Conservation (phyloP, 208 protist species). For the Kentomonas sorsogonicus region DNA sequence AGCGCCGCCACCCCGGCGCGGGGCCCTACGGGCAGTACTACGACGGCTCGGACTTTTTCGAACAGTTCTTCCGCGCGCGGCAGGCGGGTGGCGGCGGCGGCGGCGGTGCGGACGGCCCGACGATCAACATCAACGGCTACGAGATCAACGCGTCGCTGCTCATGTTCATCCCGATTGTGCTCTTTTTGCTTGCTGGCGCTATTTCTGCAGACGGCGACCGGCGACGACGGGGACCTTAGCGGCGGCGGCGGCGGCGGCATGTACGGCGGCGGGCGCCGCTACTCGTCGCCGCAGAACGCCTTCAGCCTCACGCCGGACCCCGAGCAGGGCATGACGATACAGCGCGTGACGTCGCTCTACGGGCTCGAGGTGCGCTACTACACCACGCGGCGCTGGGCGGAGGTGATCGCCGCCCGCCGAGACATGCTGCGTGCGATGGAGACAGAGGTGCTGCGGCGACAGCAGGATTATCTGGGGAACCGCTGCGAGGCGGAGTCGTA, state of each 20-base stretch:
- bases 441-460: slow-evolving; percentile 54
- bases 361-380: slow-evolving; percentile 67
- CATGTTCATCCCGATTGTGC: slow-evolving; percentile 55
- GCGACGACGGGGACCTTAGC: slow-evolving; percentile 23
- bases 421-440: slow-evolving; percentile 41
- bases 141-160: slow-evolving; percentile 47
- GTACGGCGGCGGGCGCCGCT: slow-evolving; percentile 1
- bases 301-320: slow-evolving; percentile 72
- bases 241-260: slow-evolving; percentile 9
- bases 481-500: slow-evolving; percentile 81
- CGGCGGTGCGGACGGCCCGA: slow-evolving; percentile 6
- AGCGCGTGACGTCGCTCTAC: slow-evolving; percentile 49
- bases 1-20: slow-evolving; percentile 6
- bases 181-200: slow-evolving; percentile 74
- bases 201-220: slow-evolving; percentile 59
- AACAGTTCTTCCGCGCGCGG: slow-evolving; percentile 86
- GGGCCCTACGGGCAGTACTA: too few species aligned
- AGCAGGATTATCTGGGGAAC: slow-evolving; percentile 58
- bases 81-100: slow-evolving; percentile 9
- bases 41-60: slow-evolving; percentile 83
- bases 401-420: slow-evolving; percentile 29
- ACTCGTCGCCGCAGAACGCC: not conserved
- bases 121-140: slow-evolving; percentile 11
- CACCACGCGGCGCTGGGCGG: slow-evolving; percentile 38
- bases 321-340: slow-evolving; percentile 33